These are phyloP conservation scores for Vanrija sp. DNA, from an alignment of 1,284 basidiomycete genomes.

Conservation along the genomic window DNA sequence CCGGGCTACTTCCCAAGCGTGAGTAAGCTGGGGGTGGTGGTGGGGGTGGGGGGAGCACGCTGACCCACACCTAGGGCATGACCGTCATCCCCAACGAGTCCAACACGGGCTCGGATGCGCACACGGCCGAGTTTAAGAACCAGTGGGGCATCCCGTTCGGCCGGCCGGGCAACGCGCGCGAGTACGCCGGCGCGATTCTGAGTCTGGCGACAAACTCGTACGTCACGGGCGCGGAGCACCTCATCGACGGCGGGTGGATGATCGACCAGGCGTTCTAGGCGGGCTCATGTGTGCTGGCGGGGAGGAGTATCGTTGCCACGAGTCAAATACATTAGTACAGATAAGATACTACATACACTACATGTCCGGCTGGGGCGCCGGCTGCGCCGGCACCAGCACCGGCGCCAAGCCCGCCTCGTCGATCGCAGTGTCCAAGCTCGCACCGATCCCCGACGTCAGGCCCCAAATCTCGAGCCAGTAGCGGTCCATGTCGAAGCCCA, in stretches of 20 bases:
- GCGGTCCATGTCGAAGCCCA: neutral
- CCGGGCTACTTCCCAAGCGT: conserved; percentile 31
- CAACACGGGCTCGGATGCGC: conserved; percentile 8
- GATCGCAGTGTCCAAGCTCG: too few species aligned
- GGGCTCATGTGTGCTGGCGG: too few species aligned
- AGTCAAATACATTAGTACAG: too few species aligned
- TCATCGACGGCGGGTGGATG: conserved; percentile 47
- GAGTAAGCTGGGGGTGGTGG: too few species aligned
- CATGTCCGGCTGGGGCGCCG: too few species aligned
- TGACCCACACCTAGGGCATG: conserved; percentile 42
- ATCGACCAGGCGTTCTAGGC: conserved; percentile 20
- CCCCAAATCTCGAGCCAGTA: conserved; percentile 1
- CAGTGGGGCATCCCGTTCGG: conserved; percentile 42
- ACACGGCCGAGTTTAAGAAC: conserved; percentile 24
- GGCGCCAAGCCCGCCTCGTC: too few species aligned
- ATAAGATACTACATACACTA: too few species aligned
- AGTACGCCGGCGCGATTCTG: conserved; percentile 38
- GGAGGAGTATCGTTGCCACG: too few species aligned
- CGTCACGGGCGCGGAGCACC: conserved; percentile 39
- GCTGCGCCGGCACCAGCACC: too few species aligned
- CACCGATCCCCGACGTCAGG: too few species aligned
- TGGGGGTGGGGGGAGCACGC: too few species aligned
- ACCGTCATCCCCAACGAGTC: conserved; percentile 22
- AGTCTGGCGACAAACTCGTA: conserved; percentile 34
- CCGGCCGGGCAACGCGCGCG: conserved; percentile 40